phyloP scores from a whole-genome alignment of 1,284 basidiomycete species.

The Cryptococcus depauperatus region DNA sequence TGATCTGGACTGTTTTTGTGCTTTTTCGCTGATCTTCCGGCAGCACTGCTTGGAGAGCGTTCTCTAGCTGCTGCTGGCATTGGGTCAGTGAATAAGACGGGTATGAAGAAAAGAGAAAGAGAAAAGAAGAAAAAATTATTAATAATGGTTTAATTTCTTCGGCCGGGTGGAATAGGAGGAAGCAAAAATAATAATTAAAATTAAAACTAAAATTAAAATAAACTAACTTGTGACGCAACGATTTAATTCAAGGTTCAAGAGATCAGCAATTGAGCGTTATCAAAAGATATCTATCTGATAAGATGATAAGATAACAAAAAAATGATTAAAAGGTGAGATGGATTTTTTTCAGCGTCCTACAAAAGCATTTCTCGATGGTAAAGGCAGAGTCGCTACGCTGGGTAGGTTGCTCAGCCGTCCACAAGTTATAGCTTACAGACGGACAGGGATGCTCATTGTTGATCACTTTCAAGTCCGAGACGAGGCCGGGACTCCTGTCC shows the following conservation, averaged over 20 bases:
- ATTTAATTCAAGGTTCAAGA: neutral
- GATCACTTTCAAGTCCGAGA: conserved; percentile 66
- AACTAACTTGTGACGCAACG: neutral
- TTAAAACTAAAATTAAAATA: too few relatives aligned
- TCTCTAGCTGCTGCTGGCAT: conserved; percentile 27
- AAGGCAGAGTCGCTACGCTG: conserved; percentile 23
- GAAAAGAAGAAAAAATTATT: conserved; percentile 2
- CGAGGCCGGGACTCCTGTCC: conserved; percentile 51
- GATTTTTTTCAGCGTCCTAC: neutral
- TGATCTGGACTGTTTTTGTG: conserved; percentile 13
- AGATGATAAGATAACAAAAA: neutral
- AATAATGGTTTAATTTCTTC: neutral
- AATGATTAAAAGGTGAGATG: neutral
- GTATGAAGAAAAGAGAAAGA: neutral
- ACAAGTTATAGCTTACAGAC: neutral
- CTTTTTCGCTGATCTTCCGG: conserved; percentile 18
- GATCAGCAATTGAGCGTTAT: neutral
- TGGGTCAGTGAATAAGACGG: neutral
- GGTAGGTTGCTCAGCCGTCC: conserved; percentile 9
- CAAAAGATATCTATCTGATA: neutral
- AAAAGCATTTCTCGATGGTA: neutral
- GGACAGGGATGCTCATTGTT: conserved; percentile 78
- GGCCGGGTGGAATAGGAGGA: conserved; percentile 2
- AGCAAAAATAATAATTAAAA: neutral
- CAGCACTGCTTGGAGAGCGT: conserved; percentile 18